These are phyloP conservation scores for Tolypocladium cylindrosporum DNA, from an alignment of 2,329 filamentous ascomycete genomes.

Conservation along the genomic window DNA sequence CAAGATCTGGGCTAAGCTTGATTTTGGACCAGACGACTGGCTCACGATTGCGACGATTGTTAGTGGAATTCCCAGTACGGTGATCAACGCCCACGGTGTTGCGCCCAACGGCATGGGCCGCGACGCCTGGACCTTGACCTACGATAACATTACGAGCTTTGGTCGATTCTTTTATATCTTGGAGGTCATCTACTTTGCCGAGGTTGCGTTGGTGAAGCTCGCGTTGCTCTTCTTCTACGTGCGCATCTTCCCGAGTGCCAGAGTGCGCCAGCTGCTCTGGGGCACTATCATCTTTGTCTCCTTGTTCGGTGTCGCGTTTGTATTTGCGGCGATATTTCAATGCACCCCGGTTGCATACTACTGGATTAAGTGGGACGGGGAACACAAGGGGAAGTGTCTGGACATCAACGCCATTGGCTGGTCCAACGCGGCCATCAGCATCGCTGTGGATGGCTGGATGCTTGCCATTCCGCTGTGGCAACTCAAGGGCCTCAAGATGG, in stretches of 20 bases:
- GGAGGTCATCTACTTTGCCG: conserved; percentile 34
- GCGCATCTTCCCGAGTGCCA: conserved; percentile 36
- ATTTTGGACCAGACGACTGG: conserved; percentile 28
- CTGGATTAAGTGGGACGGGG: conserved; percentile 43
- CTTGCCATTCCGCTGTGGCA: conserved; percentile 38
- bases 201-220: conserved; percentile 36
- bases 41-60: conserved; percentile 18
- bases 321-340: conserved; percentile 35
- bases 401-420: conserved; percentile 38
- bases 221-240: conserved; percentile 45
- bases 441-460: conserved; percentile 41
- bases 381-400: conserved; percentile 35
- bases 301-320: conserved; percentile 29
- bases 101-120: conserved; percentile 33
- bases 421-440: conserved; percentile 42
- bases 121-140: conserved; percentile 39
- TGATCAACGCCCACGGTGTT: conserved; percentile 21
- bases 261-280: conserved; percentile 30
- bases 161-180: conserved; percentile 31
- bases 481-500: conserved; percentile 29
- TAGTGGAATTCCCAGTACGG: conserved; percentile 16
- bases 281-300: conserved; percentile 28
- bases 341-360: conserved; percentile 40
- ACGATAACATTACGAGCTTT: conserved; percentile 31
- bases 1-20: conserved; percentile 21